Base-by-base conservation (phyloP, 2,329 filamentous ascomycete species). In the Diaporthe velutina region DNA sequence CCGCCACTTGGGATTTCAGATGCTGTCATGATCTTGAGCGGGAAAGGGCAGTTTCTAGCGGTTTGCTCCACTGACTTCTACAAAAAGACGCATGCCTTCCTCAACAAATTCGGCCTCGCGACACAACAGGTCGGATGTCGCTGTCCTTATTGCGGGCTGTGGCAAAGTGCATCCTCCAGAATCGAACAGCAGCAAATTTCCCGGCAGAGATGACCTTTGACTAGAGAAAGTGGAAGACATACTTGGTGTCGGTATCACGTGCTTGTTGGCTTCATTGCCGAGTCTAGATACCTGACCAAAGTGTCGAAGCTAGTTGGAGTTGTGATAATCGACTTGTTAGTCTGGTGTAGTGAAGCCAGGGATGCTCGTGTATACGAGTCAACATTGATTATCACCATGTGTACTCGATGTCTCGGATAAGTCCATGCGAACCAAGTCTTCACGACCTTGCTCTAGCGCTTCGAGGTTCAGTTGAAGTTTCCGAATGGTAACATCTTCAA, bases 321-420 rank as follows among this genome's bases (percentile, higher is more conserved):
- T 9, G 22, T 7, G 33, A 9, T 10, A 25, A 17, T 22, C 28
- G 61, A 19, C 45, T 25, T 40, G 35, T 7, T 10, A 8, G 30
- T 58, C 22, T 50, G 6, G 19, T 52, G 12, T n/a, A 35, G 30
- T 50, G 42, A 38, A 28, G 8, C 45, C 60, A 50, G 30, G 42
- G 30, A 25, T 67, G 28, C 45, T 67, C 61, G 45, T 67, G 28
- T 28, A 38, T 67, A 38, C 61, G 61, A 67, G 45, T 38, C 42
- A 52, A 25, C 22, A 6, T 3, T 12, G 19, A 38, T 8, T 35
- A 12, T 15, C 7, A 28, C 17, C 30, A 38, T 45, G 38, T 25
- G n/a, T 35, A 4, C 30, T 52, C 30, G 38, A 17, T 5, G 12
- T 13, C 30, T 67, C 61, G 58, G n/a, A 38, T n/a, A 38, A 38